Evolutionary conservation across 768 basidiomycete species (phyloP).

Genomic region (Rhizopogon roseolus): DNA sequence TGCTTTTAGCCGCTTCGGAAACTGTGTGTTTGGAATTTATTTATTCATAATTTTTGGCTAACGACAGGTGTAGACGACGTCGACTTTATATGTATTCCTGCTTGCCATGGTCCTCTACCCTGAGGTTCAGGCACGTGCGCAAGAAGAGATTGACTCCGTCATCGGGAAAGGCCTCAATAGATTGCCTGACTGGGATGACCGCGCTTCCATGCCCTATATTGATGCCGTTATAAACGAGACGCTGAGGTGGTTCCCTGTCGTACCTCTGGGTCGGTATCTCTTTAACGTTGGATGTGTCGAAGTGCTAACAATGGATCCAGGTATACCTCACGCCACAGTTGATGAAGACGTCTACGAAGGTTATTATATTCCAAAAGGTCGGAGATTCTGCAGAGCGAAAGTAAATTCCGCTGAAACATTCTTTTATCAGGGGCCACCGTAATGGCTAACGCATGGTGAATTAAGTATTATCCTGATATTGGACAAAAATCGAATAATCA

Average conservation of each 20-base stretch:
- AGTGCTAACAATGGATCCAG: conserved; percentile 3
- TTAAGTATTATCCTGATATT: neutral
- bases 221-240: conserved; percentile 19
- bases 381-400: neutral
- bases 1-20: no score
- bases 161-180: conserved; percentile 13
- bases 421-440: conserved; percentile 13
- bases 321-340: conserved; percentile 28
- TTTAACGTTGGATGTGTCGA: no score
- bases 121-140: conserved; percentile 16
- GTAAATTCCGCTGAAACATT: neutral
- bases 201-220: conserved; percentile 14
- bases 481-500: neutral
- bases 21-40: no score
- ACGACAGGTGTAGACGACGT: conserved; percentile 11
- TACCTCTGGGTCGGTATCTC: conserved; percentile 6
- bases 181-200: conserved; percentile 16
- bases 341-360: conserved; percentile 38
- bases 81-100: conserved; percentile 14
- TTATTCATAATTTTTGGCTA: neutral
- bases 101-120: conserved; percentile 21
- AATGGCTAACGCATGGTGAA: conserved; percentile 14
- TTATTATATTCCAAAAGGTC: conserved; percentile 42
- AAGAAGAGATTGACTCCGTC: conserved; percentile 14
- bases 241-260: conserved; percentile 18